Base-by-base conservation (phyloP, 78 protist species). In the Dictyostelium intermedium region DNA sequence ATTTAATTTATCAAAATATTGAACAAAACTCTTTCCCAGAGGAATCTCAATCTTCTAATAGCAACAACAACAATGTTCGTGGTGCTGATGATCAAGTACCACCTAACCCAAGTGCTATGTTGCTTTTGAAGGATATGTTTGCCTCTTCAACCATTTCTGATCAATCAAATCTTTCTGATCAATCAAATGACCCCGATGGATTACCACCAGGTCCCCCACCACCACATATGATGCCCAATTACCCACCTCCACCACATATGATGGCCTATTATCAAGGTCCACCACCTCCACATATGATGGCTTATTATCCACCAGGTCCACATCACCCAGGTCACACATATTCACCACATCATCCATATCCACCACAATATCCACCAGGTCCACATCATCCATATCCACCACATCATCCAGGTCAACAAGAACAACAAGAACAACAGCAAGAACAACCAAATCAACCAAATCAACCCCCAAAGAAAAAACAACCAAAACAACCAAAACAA, bases 171-270 rank as follows among this genome's bases (percentile, higher is more conserved):
- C n/a, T 37, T 47, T 63, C 73, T 63, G 35, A 66, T 66, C 20
- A 66, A 27, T 10, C 39, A 11, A 72, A 72, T 34, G 35, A 66
- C 34, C 25, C 53, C 1, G 13, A 43, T 20, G 30, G n/a, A 3
- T 41, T 39, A 56, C 86, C 74, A 53, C 83, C 27, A 84, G 78
- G 43, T 41, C 87, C 87, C 35, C 86, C 69, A 56, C 86, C 86
- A 60, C 84, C 70, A 13, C 47, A 50, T 9, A 35, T 25, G 37
- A n/a, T 77, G 60, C 18, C 34, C n/a, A 18, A 27, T 74, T 74
- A 32, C 35, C 32, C 47, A 9, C 27, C n/a, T 0, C 47, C 81
- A 74, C 81, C 41, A 14, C 41, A 30, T 3, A 20, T 20, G 25
- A 37, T 32, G 47, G 56, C 45, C 1, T 14, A 30, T 74, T 25